These are phyloP conservation scores for Aegilops umbellulata DNA, from an alignment of 176 grass and related monocot species.

Conservation along the genomic window DNA sequence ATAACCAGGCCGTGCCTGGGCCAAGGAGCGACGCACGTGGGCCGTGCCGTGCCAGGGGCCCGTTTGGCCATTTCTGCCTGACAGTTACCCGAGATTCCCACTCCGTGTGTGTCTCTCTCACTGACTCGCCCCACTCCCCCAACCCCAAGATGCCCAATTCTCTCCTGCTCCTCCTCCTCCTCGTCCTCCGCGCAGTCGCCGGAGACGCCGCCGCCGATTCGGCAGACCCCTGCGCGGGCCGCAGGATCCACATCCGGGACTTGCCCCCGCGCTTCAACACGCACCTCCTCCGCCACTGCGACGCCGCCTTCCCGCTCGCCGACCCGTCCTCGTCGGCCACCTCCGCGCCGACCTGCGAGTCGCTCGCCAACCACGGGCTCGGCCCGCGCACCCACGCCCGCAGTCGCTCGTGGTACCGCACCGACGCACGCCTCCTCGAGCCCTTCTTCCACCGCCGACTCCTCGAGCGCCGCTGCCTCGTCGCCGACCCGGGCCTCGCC, in stretches of 20 bases:
- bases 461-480: constrained; percentile 50
- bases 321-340: constrained; percentile 46
- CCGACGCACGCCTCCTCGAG: constrained; percentile 59
- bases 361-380: constrained; percentile 67
- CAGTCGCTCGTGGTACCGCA: constrained; percentile 70
- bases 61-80: background rate
- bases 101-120: background rate
- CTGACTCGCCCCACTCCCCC: background rate
- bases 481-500: constrained; percentile 28
- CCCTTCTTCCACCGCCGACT: constrained; percentile 69
- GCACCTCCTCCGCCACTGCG: constrained; percentile 53
- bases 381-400: constrained; percentile 49
- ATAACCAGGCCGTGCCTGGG: too few relatives aligned
- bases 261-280: constrained; percentile 55
- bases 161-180: background rate
- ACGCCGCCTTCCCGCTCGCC: constrained; percentile 52
- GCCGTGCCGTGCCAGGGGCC: too few relatives aligned
- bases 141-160: constrained; percentile 28
- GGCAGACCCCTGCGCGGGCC: constrained; percentile 33
- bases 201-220: background rate
- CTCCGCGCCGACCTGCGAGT: constrained; percentile 38
- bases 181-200: background rate
- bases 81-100: background rate
- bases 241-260: constrained; percentile 56
- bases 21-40: too few relatives aligned